Evolutionary conservation across 169 alveolate species (phyloP).

Genomic region (Blepharisma undulans): DNA sequence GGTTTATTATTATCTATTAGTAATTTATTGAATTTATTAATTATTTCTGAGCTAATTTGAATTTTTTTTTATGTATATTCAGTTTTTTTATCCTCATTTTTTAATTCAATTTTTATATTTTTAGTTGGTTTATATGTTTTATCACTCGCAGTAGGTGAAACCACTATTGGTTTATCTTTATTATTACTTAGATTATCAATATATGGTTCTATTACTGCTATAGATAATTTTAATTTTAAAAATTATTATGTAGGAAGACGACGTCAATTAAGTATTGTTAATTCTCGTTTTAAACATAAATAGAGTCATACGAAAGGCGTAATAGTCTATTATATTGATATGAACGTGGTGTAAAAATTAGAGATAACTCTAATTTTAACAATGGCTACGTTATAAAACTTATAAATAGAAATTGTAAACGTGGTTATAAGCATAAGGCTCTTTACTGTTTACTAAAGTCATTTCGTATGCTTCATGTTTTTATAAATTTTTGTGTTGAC

Average conservation of each 20-base stretch:
- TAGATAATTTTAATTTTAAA: not conserved
- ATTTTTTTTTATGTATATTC: not conserved
- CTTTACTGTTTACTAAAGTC: no score
- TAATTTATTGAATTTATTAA: slow-evolving; percentile 3
- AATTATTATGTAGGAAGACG: not conserved
- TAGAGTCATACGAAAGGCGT: no score
- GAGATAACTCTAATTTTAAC: no score
- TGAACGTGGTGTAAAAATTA: no score
- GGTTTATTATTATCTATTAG: not conserved
- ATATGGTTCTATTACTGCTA: not conserved
- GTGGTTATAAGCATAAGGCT: no score
- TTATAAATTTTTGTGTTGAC: no score
- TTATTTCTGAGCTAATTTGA: not conserved
- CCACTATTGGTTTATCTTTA: not conserved
- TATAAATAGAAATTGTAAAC: no score
- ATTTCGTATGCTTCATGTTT: no score
- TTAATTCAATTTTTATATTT: not conserved
- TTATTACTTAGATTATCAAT: not conserved
- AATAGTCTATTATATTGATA: no score
- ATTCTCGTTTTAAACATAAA: not conserved
- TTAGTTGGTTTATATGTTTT: not conserved
- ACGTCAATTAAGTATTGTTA: not conserved
- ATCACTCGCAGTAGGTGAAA: not conserved
- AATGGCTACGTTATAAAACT: no score
- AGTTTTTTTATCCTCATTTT: not conserved